These are phyloP conservation scores for Dothideomycetidae sp. DNA, from an alignment of 2,329 filamentous ascomycete genomes.

Conservation along the genomic window DNA sequence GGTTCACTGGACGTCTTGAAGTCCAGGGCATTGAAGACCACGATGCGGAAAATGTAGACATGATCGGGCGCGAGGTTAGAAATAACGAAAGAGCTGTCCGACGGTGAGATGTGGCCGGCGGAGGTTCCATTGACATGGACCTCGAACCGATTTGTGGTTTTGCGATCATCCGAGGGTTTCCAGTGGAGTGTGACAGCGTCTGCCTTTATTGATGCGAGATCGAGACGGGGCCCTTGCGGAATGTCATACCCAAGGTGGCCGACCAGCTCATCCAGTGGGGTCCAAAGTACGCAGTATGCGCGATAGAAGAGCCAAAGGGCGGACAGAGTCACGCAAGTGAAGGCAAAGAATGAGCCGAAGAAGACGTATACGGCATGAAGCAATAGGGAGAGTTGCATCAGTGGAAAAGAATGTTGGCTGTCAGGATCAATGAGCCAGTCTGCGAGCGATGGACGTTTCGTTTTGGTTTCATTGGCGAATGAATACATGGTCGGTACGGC, in stretches of 20 bases:
- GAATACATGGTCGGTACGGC: background rate
- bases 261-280: constrained; percentile 81
- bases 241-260: constrained; percentile 88
- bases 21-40: constrained; percentile 79
- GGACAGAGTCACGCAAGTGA: constrained; percentile 23
- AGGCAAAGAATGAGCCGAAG: constrained; percentile 5
- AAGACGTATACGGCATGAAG: constrained; percentile 4
- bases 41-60: constrained; percentile 86
- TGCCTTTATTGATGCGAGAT: constrained; percentile 73
- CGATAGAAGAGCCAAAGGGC: constrained; percentile 56
- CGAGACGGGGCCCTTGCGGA: constrained; percentile 75
- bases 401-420: background rate
- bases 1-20: constrained; percentile 82
- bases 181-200: constrained; percentile 84
- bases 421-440: background rate
- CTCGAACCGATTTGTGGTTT: constrained; percentile 68
- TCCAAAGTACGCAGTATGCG: constrained; percentile 76
- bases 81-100: constrained; percentile 80
- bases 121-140: constrained; percentile 72
- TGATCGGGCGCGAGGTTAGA: constrained; percentile 73
- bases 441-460: background rate
- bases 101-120: constrained; percentile 74
- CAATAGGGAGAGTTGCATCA: constrained; percentile 5
- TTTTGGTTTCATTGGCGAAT: background rate
- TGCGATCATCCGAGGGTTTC: constrained; percentile 40